Base-by-base conservation (phyloP, 1,284 basidiomycete genomes). In the Heterobasidion occidentale region DNA sequence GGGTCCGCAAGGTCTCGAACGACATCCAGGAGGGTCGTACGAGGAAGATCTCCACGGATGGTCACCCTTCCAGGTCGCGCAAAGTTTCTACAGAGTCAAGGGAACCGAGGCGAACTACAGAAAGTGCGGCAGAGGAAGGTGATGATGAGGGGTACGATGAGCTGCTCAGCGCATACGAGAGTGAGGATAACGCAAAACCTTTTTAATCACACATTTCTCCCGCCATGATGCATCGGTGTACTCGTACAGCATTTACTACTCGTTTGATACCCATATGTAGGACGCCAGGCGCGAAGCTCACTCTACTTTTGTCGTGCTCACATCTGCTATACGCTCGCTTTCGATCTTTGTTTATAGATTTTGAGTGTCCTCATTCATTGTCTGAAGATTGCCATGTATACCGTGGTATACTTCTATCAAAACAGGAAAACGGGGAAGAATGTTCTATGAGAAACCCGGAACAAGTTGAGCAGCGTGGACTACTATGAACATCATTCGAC, bases 131-230 rank as follows among this genome's bases (percentile, higher is more conserved):
- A 1, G 82, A 85, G 53, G 85, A 88, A 56, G 87, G 87, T 2
- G 86, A 89, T 59, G 87, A 89, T 60, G 87, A 89, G 65, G 86
- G 84, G 7, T 90, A 89, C 57, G 86, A 86, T 60, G 88, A 89
- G 35, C 65, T 90, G 56, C 67, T 90, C 60, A 88, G 84, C 65
- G 86, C 86, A 27, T 90, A 90, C 63, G 88, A 89, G 69, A 89
- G 88, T 64, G 87, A 89, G 58, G 71, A 70, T 42, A 64, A 63
- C 42, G 54, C 52, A 36, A 56, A 45, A n/a, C 34, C 42, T 38
- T 42, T 52, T 12, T 62, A 53, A 58, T 17, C 12, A 11, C 19
- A 48, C 11, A 12, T 12, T 42, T 42, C 38, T 42, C 38, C 38
- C 38, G 12, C n/a, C n/a, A 42, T 27, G 27, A 27, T 27, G 27